Evolutionary conservation across 768 basidiomycete species (phyloP), one percentile per base, ranked within the genome.

Genomic region (Hypsizygus marmoreus): DNA sequence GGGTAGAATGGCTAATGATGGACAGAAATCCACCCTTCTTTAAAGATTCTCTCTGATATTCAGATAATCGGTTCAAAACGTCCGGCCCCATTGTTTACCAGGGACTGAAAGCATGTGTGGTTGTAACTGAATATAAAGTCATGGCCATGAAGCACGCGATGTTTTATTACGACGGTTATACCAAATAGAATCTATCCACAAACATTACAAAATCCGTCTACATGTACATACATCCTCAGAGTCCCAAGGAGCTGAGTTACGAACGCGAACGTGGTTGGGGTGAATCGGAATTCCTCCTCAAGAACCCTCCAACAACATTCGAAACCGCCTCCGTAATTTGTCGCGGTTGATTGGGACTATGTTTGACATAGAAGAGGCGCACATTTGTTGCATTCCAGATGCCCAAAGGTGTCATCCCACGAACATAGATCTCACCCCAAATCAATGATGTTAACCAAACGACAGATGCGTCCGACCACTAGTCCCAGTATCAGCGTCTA

Each of bases 401-500:
- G 10, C 89, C 91, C 17, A 93, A 71, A 1, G 88, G 88, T 1
- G 85, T 81, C 82, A 95, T 88, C 4, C 86, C 88, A 36, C 88
- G 85, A 16, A 97, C 88, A 61, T 95, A 99, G 14, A 95, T 80
- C 61, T 95, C 91, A 30, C 97, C 95, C 94, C 95, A 99, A 16
- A 95, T 84, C 42, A 97, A 69, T 1, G 91, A 93, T 4, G 93
- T 90, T 28, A 95, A 75, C 95, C 97, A 97, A 13, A 94, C 78
- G 48, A 88, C 74, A 2, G 92, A 94, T 1, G 91, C 86, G 54
- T 94, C 89, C 10, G 93, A 89, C 94, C 94, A 97, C 91, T 95
- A 45, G 7, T 24, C n/a, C 4, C 3, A 16, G 24, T 8, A 29
- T 47, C 34, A 47, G 25, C 55, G 28, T 50, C 31, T 43, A 42